Percentiles rank a stretch among this genome's conserved stretches.
Conservation (phyloP, 192 early-diverging fungal genomes). For the Entomortierella chlamydospora region DNA sequence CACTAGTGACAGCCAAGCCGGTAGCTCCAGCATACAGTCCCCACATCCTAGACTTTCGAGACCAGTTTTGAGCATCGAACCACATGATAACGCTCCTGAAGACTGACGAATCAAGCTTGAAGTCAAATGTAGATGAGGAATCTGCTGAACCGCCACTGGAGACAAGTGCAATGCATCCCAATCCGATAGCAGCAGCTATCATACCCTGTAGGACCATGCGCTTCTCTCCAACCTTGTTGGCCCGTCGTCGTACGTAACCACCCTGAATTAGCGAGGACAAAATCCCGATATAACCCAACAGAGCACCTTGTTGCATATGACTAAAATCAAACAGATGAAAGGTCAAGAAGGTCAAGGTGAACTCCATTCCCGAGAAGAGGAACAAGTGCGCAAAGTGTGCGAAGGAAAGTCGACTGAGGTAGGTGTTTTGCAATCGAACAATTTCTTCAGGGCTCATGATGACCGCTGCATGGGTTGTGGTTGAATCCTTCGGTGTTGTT, state of each 20-base stretch:
- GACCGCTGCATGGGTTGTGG: not conserved
- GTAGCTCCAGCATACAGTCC: constrained; percentile 77
- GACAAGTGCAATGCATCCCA: constrained; percentile 67
- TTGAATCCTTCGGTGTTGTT: not conserved
- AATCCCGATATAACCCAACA: constrained; percentile 91
- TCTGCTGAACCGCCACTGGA: constrained; percentile 24
- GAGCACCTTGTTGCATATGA: constrained; percentile 88
- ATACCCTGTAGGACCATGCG: constrained; percentile 84
- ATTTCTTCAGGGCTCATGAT: constrained; percentile 19
- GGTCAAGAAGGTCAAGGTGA: constrained; percentile 96
- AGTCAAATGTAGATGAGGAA: constrained; percentile 18
- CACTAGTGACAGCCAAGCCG: constrained; percentile 91
- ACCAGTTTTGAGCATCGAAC: constrained; percentile 50
- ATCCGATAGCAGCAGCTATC: constrained; percentile 70
- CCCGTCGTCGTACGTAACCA: constrained; percentile 87
- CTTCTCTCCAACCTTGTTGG: constrained; percentile 75
- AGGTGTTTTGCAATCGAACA: constrained; percentile 49
- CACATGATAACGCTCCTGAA: constrained; percentile 8
- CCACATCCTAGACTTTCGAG: constrained; percentile 41
- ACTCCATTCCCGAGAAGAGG: constrained; percentile 98
- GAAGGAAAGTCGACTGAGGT: constrained; percentile 64
- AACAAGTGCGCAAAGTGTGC: constrained; percentile 92
- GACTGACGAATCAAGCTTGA: not conserved
- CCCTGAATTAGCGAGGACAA: constrained; percentile 91
- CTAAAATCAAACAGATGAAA: constrained; percentile 90